Base-by-base conservation (phyloP, 2,329 filamentous ascomycete genomes). In the Hymenoscyphus scutula region DNA sequence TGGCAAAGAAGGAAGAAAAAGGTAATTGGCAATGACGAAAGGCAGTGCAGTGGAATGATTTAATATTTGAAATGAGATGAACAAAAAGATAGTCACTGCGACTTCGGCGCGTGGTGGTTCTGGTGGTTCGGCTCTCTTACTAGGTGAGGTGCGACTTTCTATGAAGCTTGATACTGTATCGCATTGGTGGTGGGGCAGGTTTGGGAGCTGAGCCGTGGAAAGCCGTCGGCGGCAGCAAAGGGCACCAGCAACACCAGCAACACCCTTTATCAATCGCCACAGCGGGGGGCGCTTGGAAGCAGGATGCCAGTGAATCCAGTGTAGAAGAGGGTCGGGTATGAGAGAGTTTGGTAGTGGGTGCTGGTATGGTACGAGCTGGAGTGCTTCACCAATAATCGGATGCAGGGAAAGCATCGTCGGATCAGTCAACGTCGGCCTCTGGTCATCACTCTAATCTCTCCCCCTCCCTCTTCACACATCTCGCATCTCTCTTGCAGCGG, bases 151-250 rank as follows among this genome's bases (percentile, higher is more conserved):
- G 23, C 45, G 11, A 51, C 45, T 51, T 23, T 51, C 23, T 51
- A 23, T 37, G 10, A 23, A 51, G 45, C 19, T 51, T 25, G 23
- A 51, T 51, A 51, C 19, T 13, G 45, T 25, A 51, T 13, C 45
- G 41, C n/a, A 23, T 23, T 8, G 1, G 13, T 51, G 34, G 34
- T 37, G 45, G 45, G 45, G 45, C 19, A 51, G 23, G 19, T 51
- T 23, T 59, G 51, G 56, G 53, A 57, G 37, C 29, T 15, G 58
- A 53, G 23, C 23, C 54, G 58, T 30, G 37, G 38, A 8, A 58
- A 58, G 37, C 56, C 56, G 56, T 25, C 15, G 53, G 53, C 6
- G 19, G 3, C 17, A 37, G 45, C 45, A 13, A 25, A 23, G 38
- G 7, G n/a, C 38, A 19, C 5, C 17, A 45, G 38, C 38, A 23